Conservation (phyloP, 768 basidiomycete species). For the Phanerodontia chrysosporium region DNA sequence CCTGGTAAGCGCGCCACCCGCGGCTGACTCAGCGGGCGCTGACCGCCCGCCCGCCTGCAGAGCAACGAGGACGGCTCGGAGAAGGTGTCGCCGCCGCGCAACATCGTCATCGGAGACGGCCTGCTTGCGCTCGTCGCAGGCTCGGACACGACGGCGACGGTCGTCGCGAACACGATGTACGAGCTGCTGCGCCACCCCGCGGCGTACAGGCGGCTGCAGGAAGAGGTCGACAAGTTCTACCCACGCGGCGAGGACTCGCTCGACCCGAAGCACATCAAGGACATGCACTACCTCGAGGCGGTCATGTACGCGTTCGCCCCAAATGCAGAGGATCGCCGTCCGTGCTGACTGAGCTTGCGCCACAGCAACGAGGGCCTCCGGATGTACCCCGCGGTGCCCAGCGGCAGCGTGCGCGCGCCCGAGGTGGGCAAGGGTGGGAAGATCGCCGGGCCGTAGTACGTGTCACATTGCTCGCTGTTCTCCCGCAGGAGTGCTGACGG, state of each 20-base stretch:
- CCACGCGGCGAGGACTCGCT: conserved; percentile 29
- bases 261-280: conserved; percentile 6
- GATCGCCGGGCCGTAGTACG: conserved; percentile 7
- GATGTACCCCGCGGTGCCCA: conserved; percentile 39
- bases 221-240: conserved; percentile 37
- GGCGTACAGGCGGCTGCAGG: conserved; percentile 31
- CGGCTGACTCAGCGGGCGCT: not conserved
- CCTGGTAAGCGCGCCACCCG: conserved; percentile 25
- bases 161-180: conserved; percentile 33
- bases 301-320: conserved; percentile 15
- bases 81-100: conserved; percentile 29
- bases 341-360: not conserved
- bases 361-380: conserved; percentile 43
- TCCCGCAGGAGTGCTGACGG: conserved; percentile 14
- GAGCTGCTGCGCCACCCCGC: conserved; percentile 31
- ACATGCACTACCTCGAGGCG: conserved; percentile 23
- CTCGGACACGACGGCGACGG: conserved; percentile 40
- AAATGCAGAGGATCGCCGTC: not conserved
- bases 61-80: conserved; percentile 39
- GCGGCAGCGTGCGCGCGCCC: conserved; percentile 33
- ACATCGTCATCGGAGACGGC: conserved; percentile 36
- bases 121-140: conserved; percentile 41
- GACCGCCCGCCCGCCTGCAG: conserved; percentile 17
- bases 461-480: not conserved
- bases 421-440: conserved; percentile 7